Conservation (phyloP, 2,329 filamentous ascomycete genomes). For the Tolypocladium tropicale region DNA sequence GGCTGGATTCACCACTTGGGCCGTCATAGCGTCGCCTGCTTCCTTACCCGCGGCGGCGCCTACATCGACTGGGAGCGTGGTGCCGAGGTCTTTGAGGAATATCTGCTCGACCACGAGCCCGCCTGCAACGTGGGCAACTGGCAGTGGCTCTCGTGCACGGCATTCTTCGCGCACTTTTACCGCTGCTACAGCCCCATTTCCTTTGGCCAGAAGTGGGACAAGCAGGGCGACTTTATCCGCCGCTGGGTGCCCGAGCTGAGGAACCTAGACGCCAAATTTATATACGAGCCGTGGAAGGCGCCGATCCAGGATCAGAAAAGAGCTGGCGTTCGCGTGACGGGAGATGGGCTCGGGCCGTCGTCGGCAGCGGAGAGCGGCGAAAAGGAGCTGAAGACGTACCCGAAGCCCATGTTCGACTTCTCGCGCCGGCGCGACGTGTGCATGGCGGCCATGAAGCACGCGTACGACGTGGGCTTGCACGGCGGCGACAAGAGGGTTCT, state of each 20-base stretch:
- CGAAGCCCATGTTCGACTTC: constrained; percentile 73
- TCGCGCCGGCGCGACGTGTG: constrained; percentile 49
- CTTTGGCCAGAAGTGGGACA: constrained; percentile 70
- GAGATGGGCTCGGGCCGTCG: constrained; percentile 29
- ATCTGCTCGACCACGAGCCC: constrained; percentile 63
- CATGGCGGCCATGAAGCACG: constrained; percentile 58
- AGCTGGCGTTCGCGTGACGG: constrained; percentile 52
- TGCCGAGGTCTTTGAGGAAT: constrained; percentile 68
- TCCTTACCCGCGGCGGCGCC: constrained; percentile 69
- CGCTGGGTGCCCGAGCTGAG: constrained; percentile 58
- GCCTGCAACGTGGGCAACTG: constrained; percentile 68
- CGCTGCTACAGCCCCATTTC: constrained; percentile 60
- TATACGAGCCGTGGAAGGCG: constrained; percentile 74
- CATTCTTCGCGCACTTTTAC: constrained; percentile 65
- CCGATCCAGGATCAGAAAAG: constrained; percentile 57
- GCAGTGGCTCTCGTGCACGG: constrained; percentile 69
- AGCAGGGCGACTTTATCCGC: constrained; percentile 52
- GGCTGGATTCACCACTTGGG: constrained; percentile 77
- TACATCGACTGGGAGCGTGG: constrained; percentile 74
- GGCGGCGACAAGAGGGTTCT: constrained; percentile 52
- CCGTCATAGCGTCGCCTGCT: constrained; percentile 68
- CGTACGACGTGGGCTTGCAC: constrained; percentile 54
- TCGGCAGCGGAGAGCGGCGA: constrained; percentile 19
- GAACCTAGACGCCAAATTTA: constrained; percentile 54
- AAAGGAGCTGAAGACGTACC: constrained; percentile 40